Percentiles rank a stretch among this genome's conserved stretches.
Evolutionary conservation across 2,329 filamentous ascomycete species (phyloP).

Genomic region (Fusarium albidum): DNA sequence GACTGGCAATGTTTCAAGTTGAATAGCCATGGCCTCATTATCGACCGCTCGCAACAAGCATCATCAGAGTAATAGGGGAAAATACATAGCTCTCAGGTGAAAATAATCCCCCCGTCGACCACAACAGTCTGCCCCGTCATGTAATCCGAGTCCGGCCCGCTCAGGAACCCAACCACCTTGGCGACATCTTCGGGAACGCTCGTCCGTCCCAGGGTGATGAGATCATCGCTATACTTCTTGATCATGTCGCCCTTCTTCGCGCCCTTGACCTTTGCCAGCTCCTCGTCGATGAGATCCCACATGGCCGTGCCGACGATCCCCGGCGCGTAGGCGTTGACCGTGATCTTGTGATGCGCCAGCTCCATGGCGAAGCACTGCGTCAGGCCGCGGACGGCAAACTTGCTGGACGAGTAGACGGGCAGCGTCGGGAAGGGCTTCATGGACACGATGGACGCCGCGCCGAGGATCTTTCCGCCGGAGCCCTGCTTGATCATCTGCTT

Average conservation of each 20-base stretch:
- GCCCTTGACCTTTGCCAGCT: constrained; percentile 54
- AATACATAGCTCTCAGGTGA: constrained; percentile 40
- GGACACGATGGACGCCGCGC: constrained; percentile 62
- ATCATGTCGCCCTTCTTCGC: constrained; percentile 61
- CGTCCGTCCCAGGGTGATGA: constrained; percentile 64
- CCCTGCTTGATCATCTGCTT: constrained; percentile 71
- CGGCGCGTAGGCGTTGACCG: constrained; percentile 72
- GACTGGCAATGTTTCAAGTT: no score
- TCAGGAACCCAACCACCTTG: constrained; percentile 68
- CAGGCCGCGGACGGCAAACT: constrained; percentile 72
- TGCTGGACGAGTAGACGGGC: constrained; percentile 69
- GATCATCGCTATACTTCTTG: constrained; percentile 59
- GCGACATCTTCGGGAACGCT: constrained; percentile 70
- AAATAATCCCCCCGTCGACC: constrained; percentile 67
- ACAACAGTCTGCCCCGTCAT: constrained; percentile 72
- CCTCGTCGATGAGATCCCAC: constrained; percentile 74
- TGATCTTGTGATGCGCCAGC: constrained; percentile 70
- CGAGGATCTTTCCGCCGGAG: constrained; percentile 60
- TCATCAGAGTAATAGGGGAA: no score
- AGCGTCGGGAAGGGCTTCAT: constrained; percentile 68
- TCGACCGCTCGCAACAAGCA: no score
- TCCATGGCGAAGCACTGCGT: constrained; percentile 74
- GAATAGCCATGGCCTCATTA: no score
- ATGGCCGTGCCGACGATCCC: constrained; percentile 73
- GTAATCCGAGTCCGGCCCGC: constrained; percentile 66